Conservation (phyloP, 768 basidiomycete species). For the Boletus pseudo-olivaceus region DNA sequence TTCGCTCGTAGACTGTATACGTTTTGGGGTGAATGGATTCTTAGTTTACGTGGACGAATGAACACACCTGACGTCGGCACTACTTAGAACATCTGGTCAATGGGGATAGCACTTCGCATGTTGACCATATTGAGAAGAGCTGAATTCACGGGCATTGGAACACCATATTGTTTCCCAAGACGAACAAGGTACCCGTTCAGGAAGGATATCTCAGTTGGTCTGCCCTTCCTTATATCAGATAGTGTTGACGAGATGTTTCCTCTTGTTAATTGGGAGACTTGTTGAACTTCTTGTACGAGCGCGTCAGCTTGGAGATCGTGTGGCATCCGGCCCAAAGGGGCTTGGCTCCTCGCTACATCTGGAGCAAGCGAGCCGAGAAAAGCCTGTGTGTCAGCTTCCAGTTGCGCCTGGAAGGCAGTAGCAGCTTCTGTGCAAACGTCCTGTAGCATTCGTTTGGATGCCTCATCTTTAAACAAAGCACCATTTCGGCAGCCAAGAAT, state of each 20-base stretch:
- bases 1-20: not conserved
- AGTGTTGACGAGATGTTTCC: conserved; percentile 82
- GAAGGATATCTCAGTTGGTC: conserved; percentile 72
- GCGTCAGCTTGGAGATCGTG: conserved; percentile 39
- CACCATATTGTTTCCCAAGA: conserved; percentile 53
- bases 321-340: conserved; percentile 42
- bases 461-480: conserved; percentile 49
- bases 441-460: conserved; percentile 43
- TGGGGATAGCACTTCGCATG: conserved; percentile 52
- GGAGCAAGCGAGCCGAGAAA: conserved; percentile 25
- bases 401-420: conserved; percentile 51
- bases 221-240: conserved; percentile 59
- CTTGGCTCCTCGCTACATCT: conserved; percentile 19
- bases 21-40: not conserved
- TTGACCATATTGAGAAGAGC: conserved; percentile 57
- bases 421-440: conserved; percentile 73
- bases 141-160: conserved; percentile 56
- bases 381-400: conserved; percentile 37
- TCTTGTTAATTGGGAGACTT: conserved; percentile 54
- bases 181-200: conserved; percentile 78
- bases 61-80: conserved; percentile 8
- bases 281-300: conserved; percentile 55
- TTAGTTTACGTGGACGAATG: not conserved
- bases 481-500: conserved; percentile 80
- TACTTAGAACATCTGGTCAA: conserved; percentile 41